These are phyloP conservation scores for Saccharomycopsis lassenensis DNA, from an alignment of 805 yeast species.

Conservation along the genomic window DNA sequence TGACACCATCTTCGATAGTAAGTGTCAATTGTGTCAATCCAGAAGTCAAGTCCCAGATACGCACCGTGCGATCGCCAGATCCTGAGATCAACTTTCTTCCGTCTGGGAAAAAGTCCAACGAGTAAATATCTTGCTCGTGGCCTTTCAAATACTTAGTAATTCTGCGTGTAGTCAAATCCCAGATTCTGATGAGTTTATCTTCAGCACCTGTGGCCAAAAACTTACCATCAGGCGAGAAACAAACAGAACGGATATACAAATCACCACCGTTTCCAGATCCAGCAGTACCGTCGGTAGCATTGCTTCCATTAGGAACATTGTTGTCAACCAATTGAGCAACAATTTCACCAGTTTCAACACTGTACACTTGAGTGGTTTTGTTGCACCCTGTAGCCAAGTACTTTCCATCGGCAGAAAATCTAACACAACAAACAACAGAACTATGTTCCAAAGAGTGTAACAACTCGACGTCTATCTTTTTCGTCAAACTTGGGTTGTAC, in stretches of 20 bases:
- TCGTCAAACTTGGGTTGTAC: conserved; percentile 79
- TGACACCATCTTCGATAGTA: conserved; percentile 93
- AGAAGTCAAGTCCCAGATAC: conserved; percentile 89
- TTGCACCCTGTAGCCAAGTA: conserved; percentile 95
- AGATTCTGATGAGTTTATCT: conserved; percentile 82
- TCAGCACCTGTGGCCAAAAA: conserved; percentile 69
- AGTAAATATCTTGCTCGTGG: conserved; percentile 95
- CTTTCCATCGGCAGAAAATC: conserved; percentile 85
- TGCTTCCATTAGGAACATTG: conserved; percentile 27
- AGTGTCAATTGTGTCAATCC: conserved; percentile 84
- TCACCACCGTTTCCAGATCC: conserved; percentile 45
- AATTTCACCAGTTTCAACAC: conserved; percentile 83
- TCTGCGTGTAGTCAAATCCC: conserved; percentile 84
- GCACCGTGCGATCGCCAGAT: conserved; percentile 90
- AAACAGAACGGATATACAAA: conserved; percentile 86
- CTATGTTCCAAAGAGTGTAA: conserved; percentile 87
- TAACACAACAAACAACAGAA: conserved; percentile 93
- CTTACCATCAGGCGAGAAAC: conserved; percentile 89
- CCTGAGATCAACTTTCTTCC: conserved; percentile 92
- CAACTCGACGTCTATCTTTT: conserved; percentile 71
- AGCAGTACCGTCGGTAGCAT: conserved; percentile 22
- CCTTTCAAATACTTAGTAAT: conserved; percentile 82
- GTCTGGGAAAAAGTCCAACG: conserved; percentile 88
- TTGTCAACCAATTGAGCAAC: conserved; percentile 84
- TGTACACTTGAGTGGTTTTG: conserved; percentile 88